Evolutionary conservation across 2,329 filamentous ascomycete genomes (phyloP), one percentile per base, ranked within the genome.

Genomic region (Colletotrichum sp.): DNA sequence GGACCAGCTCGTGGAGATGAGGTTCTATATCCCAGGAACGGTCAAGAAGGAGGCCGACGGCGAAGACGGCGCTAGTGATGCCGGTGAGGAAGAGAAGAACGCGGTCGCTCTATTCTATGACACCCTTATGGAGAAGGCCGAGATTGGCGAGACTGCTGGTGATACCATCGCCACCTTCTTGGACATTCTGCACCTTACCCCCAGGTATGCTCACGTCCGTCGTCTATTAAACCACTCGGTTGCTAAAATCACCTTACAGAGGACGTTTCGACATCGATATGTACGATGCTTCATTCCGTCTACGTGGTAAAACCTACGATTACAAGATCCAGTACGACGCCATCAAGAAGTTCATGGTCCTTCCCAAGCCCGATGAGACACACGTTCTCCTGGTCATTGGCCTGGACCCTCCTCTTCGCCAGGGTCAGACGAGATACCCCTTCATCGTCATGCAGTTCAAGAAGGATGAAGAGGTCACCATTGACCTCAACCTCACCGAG

Each of bases 381-480:
- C 97, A 99, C 82, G 96, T 94, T 77, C 93, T 99, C 87, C 95
- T 99, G 77, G 96, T 95, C 76, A 93, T 99, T 77, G 97, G 97
- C 68, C 89, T 99, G 43, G 97, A 99, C 80, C 97, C 97, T 29
- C 97, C 97, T 43, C 90, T 99, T 76, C 94, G 97, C 76, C 97
- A 99, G 86, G 97, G 97, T 79, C 97, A 99, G 86, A 99, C 97
- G 13, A 91, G 97, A 80, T 99, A 99, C 82, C 97, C 97, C 11
- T 99, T 99, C 87, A 89, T 99, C 76, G 97, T 99, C 67, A 99
- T 99, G 96, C 97, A 99, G 81, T 95, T 98, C 83, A 98, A 98
- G 89, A 93, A 95, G 78, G 97, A 99, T 78, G 97, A 99, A 81
- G 97, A 99, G 85, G 95, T 98, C 36, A 96, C 95, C 55, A 93